Evolutionary conservation across 164 flowering plant genomes (phyloP), one percentile per base, ranked within the genome.

Genomic region (Tinospora cordifolia): DNA sequence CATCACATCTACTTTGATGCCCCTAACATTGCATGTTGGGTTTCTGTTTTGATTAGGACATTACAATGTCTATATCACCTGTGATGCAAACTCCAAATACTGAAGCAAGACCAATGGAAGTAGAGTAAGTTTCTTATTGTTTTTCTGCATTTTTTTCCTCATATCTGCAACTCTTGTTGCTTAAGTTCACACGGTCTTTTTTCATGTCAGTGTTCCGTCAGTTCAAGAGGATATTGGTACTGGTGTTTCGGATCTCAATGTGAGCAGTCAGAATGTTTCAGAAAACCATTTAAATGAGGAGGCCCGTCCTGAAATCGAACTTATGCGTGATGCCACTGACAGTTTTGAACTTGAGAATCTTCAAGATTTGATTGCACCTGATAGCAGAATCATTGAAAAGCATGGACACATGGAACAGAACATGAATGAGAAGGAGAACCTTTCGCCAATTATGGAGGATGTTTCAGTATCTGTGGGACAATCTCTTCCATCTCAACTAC

Each of bases 311-410:
- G 88, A 80, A 58, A 70, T 81, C 22, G 98, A 93, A 81, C 67
- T 79, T 26, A 69, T 77, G 84, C 88, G 91, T 25, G 90, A 87
- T 74, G 84, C 84, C 69, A 69, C 36, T 40, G 81, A 62, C 78
- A 84, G 79, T 51, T 38, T 57, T 15, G 69, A 60, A 54, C 3
- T 46, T 19, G 84, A 69, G 46, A 66, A 60, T 66, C 41, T 72
- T 77, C 75, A 80, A 6, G 39, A 70, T n/a, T 69, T 36, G 76
- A 66, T 70, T 2, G 74, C 75, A 25, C 67, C 57, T 51, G 69
- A 38, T 27, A 38, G 39, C 30, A 75, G 57, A 17, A 2, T 7
- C 24, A 62, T 65, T 68, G 84, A 76, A 63, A 78, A 77, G 17
- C 72, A 66, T 21, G 67, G 15, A 62, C 51, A 74, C 14, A 26